These are phyloP conservation scores for Priceomyces fermenticarens DNA, from an alignment of 805 yeast genomes.

Conservation along the genomic window DNA sequence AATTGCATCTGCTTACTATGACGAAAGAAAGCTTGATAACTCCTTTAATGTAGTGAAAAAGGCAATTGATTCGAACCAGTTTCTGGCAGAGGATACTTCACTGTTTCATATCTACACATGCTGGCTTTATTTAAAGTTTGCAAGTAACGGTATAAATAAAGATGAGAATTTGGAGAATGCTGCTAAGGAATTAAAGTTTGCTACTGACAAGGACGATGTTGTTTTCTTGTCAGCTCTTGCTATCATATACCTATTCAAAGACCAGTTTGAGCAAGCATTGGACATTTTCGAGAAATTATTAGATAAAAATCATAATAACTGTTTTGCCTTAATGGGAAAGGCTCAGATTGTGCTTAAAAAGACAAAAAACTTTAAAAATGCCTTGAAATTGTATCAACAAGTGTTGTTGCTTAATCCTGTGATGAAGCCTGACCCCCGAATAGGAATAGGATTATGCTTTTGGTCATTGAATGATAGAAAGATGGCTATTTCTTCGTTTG, in stretches of 20 bases:
- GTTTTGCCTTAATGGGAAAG: slow-evolving; percentile 76
- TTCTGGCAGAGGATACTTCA: slow-evolving; percentile 41
- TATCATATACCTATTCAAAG: slow-evolving; percentile 54
- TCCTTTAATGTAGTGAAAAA: slow-evolving; percentile 61
- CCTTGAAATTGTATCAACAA: slow-evolving; percentile 81
- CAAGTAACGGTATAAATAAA: slow-evolving; percentile 23
- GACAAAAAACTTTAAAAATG: slow-evolving; percentile 62
- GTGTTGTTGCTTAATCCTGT: slow-evolving; percentile 74
- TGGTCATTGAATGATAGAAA: slow-evolving; percentile 81
- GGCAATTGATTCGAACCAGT: slow-evolving; percentile 47
- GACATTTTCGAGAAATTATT: slow-evolving; percentile 64
- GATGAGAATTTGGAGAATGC: slow-evolving; percentile 23
- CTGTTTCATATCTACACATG: slow-evolving; percentile 61
- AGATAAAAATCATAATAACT: slow-evolving; percentile 54
- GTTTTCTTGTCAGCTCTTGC: slow-evolving; percentile 65
- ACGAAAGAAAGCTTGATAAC: slow-evolving; percentile 54
- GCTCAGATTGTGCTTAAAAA: slow-evolving; percentile 77
- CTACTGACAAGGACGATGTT: slow-evolving; percentile 15
- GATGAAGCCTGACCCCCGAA: slow-evolving; percentile 84
- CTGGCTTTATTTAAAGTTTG: slow-evolving; percentile 64
- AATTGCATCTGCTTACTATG: slow-evolving; percentile 77
- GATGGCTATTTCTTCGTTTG: slow-evolving; percentile 82
- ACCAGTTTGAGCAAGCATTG: slow-evolving; percentile 67
- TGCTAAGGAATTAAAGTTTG: slow-evolving; percentile 16
- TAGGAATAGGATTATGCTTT: slow-evolving; percentile 92